Conservation (phyloP, 805 yeast genomes). For the Crinitomyces ghanaensis region DNA sequence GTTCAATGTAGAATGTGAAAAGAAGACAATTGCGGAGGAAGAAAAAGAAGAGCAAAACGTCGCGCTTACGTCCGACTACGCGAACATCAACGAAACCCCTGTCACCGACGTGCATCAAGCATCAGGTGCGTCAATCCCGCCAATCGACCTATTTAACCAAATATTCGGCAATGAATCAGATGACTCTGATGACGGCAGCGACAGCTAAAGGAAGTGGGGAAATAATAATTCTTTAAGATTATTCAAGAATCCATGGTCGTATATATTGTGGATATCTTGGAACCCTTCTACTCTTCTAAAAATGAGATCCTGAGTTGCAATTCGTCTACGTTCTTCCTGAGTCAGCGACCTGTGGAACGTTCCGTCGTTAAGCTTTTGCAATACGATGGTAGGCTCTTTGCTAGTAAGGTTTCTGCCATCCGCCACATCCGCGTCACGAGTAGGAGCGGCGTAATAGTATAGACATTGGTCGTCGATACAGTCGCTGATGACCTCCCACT, state of each 20-base stretch:
- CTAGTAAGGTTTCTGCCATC: constrained; percentile 6
- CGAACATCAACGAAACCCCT: neutral
- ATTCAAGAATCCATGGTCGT: constrained; percentile 25
- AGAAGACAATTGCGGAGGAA: neutral
- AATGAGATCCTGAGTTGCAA: constrained; percentile 15
- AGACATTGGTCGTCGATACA: constrained; percentile 34
- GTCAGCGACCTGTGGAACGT: constrained; percentile 21
- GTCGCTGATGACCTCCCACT: constrained; percentile 57
- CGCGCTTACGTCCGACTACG: neutral
- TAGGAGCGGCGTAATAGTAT: constrained; percentile 19
- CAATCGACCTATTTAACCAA: constrained; percentile 15
- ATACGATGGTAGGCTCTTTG: constrained; percentile 17
- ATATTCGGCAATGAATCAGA: constrained; percentile 15
- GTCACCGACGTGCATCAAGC: neutral
- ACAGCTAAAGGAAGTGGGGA: constrained; percentile 5
- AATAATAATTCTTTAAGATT: constrained; percentile 16
- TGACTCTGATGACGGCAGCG: constrained; percentile 5
- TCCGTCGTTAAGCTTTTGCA: constrained; percentile 18
- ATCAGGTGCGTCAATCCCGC: too few relatives aligned
- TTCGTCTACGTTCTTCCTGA: constrained; percentile 17
- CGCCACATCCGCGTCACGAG: constrained; percentile 4
- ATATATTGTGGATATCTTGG: constrained; percentile 28
- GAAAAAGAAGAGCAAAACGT: neutral
- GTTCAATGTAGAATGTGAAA: constrained; percentile 14
- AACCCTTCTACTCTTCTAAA: constrained; percentile 17